phyloP scores from a whole-genome alignment of 306 rosid species.

The Vigna radiata region DNA sequence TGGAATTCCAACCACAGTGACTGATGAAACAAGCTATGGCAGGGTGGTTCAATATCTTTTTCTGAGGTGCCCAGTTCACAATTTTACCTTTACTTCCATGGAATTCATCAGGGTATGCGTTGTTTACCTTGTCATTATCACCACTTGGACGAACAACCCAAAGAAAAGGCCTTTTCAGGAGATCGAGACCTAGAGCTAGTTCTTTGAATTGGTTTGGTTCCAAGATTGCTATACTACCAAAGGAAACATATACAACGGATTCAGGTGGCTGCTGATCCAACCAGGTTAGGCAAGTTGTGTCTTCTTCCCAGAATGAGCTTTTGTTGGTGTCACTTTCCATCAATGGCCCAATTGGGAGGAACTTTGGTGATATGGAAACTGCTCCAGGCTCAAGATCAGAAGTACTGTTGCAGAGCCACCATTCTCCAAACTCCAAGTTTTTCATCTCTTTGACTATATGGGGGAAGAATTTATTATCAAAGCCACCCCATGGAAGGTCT shows the following conservation, averaged over 20 bases:
- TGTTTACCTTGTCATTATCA: constrained; percentile 5
- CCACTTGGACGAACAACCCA: constrained; percentile 53
- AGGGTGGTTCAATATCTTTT: constrained; percentile 52
- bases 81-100: constrained; percentile 42
- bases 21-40: constrained; percentile 56
- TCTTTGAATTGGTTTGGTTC: constrained; percentile 49
- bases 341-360: constrained; percentile 52
- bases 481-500: constrained; percentile 25
- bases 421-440: constrained; percentile 31
- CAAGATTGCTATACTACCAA: constrained; percentile 40
- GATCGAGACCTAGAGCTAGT: constrained; percentile 45
- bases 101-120: constrained; percentile 43
- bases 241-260: constrained; percentile 51
- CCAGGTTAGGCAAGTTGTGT: constrained; percentile 46
- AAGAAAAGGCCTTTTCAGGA: constrained; percentile 45
- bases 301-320: constrained; percentile 48
- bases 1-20: constrained; percentile 69
- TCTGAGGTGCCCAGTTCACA: constrained; percentile 54
- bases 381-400: constrained; percentile 46
- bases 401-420: constrained; percentile 50
- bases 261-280: constrained; percentile 44
- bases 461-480: neutral
- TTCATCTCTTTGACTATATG: neutral
- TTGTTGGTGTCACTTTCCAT: constrained; percentile 7
- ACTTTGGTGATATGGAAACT: constrained; percentile 32